These are phyloP conservation scores for Thermochaetoides dissita DNA, from an alignment of 2,329 filamentous ascomycete genomes.

Conservation along the genomic window DNA sequence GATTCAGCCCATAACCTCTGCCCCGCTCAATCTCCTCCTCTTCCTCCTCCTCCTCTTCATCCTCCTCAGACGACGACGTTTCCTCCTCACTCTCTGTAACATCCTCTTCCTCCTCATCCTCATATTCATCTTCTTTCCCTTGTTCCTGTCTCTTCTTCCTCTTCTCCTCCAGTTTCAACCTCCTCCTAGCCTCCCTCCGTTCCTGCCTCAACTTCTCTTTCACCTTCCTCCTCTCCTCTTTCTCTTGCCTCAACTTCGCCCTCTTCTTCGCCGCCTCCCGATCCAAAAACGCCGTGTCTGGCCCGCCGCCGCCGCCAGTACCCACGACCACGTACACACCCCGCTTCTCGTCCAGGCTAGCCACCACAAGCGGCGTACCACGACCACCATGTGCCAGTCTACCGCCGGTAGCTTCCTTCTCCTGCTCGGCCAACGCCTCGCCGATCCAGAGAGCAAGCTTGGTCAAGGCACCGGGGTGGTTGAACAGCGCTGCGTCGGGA, in stretches of 20 bases:
- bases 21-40: slow-evolving; percentile 39
- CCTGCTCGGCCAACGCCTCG: slow-evolving; percentile 81
- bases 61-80: slow-evolving; percentile 26
- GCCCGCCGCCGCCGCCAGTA: slow-evolving; percentile 72
- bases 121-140: slow-evolving; percentile 29
- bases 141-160: slow-evolving; percentile 39
- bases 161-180: slow-evolving; percentile 28
- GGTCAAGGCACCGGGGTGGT: slow-evolving; percentile 79
- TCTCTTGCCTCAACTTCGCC: slow-evolving; percentile 46
- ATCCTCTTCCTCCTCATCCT: slow-evolving; percentile 28
- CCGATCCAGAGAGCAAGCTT: slow-evolving; percentile 91
- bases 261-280: slow-evolving; percentile 51
- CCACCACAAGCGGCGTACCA: slow-evolving; percentile 78
- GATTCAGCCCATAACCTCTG: slow-evolving; percentile 64
- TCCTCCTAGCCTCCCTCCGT: slow-evolving; percentile 45
- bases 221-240: slow-evolving; percentile 41
- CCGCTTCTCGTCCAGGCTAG: slow-evolving; percentile 72
- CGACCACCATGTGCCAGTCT: slow-evolving; percentile 53
- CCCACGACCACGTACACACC: slow-evolving; percentile 89
- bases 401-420: slow-evolving; percentile 62
- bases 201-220: slow-evolving; percentile 46
- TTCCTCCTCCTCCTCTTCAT: slow-evolving; percentile 30
- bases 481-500: slow-evolving; percentile 81
- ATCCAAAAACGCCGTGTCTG: slow-evolving; percentile 55
- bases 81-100: slow-evolving; percentile 31